Base-by-base conservation (phyloP, 2,329 filamentous ascomycete genomes). In the Claviceps pusilla region DNA sequence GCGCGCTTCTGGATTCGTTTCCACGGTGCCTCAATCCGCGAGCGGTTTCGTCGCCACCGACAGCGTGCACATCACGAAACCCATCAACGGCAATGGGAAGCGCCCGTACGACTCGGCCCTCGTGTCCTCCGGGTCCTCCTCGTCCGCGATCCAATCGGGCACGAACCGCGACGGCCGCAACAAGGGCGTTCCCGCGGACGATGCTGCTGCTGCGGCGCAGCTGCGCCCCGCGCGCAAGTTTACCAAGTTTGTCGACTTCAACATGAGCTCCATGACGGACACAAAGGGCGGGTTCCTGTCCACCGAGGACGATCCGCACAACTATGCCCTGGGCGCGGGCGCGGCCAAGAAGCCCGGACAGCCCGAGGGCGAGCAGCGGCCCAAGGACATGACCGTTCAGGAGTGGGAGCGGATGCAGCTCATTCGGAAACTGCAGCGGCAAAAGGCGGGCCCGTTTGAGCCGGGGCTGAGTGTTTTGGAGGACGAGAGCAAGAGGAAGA, bases 181-280 rank as follows among this genome's bases (percentile, higher is more conserved):
- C 59, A 66, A 64, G 61, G 66, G 65, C 61, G 19, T 19, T 19
- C 1, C 19, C 19, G 19, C 1, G 19, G 19, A 19, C 19, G 19
- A 19, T 19, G 11, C 24, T 11, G 71, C 77, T 59, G 73, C 74
- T 16, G 73, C 64, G 66, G 57, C 67, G 47, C 83, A 94, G 51
- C 83, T 82, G 54, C 35, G 35, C 10, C 85, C 91, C 0, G 87
- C 88, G 49, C 80, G 83, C 63, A 96, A 94, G 64, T 96, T 97
- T 61, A 82, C 87, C 57, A 91, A 93, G 67, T 97, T 86, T 66
- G 90, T 98, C 64, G 93, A 98, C 65, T 97, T 96, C 71, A 93
- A 98, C 68, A 93, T 98, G 71, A 91, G 87, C 66, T 86, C 91
- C 71, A 97, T 98, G 89, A 94, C 86, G 7, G 93, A 98, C 68